These are phyloP conservation scores for Sarocladiaceae sp. DNA, from an alignment of 2,329 filamentous ascomycete species.

Conservation along the genomic window DNA sequence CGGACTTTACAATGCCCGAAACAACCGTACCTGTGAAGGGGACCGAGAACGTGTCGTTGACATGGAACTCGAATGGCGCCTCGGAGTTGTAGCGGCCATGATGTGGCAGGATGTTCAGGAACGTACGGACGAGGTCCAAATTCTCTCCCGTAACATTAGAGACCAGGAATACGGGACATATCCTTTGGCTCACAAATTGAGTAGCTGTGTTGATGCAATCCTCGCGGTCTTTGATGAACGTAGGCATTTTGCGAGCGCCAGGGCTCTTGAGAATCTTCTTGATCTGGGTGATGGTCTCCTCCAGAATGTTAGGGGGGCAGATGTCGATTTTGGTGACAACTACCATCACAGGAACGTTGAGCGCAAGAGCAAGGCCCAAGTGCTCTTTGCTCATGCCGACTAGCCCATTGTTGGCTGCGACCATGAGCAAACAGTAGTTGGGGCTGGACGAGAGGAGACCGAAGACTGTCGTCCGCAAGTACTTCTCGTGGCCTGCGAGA, in stretches of 20 bases:
- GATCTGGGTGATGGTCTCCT: slow-evolving; percentile 88
- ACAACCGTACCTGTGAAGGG: slow-evolving; percentile 96
- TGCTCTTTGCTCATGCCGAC: slow-evolving; percentile 99
- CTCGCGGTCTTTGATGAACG: slow-evolving; percentile 87
- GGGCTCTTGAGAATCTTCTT: slow-evolving; percentile 91
- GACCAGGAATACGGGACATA: slow-evolving; percentile 96
- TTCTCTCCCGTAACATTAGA: slow-evolving; percentile 95
- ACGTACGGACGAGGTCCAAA: slow-evolving; percentile 82
- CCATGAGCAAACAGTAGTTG: slow-evolving; percentile 97
- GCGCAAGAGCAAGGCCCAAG: slow-evolving; percentile 83
- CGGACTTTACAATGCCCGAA: slow-evolving; percentile 83
- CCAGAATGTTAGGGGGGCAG: slow-evolving; percentile 88
- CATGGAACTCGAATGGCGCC: slow-evolving; percentile 85
- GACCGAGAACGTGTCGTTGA: slow-evolving; percentile 97
- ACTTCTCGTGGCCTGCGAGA: slow-evolving; percentile 89
- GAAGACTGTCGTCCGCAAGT: slow-evolving; percentile 93
- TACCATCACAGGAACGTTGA: slow-evolving; percentile 97
- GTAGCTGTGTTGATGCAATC: slow-evolving; percentile 93
- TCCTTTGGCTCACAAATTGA: slow-evolving; percentile 90
- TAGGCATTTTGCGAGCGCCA: slow-evolving; percentile 88
- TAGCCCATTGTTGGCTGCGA: slow-evolving; percentile 93
- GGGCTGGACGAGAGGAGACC: slow-evolving; percentile 90
- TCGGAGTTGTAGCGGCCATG: slow-evolving; percentile 87
- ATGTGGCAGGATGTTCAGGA: slow-evolving; percentile 91
- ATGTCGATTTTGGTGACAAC: slow-evolving; percentile 98